Base-by-base conservation (phyloP, 1,284 basidiomycete species). In the Trametes versicolor region DNA sequence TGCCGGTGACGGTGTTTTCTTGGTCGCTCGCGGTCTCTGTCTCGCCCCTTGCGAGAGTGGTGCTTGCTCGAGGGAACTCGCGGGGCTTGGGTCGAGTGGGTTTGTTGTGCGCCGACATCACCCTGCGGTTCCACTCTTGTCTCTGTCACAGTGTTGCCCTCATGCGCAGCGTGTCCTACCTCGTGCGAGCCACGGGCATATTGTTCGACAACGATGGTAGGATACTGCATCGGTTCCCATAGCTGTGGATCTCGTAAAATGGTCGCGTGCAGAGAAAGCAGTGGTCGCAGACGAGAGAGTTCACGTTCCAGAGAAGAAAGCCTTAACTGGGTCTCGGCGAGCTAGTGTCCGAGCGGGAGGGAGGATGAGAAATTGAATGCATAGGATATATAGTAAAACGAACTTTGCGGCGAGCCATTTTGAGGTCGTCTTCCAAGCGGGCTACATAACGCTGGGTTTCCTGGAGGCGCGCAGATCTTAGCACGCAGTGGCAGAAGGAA, bases 391-490 rank as follows among this genome's bases (percentile, higher is more conserved):
- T n/a, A 47, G 60, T 27, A 62, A 37, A 23, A 72, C 76, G 36
- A 64, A 89, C 89, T 77, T 85, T 87, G 61, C 85, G 82, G 39
- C 85, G 84, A 29, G 89, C 79, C 21, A 75, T 70, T 62, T 81
- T 83, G 62, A 88, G 89, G 60, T 90, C 89, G 19, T 83, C 76
- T 70, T 85, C 83, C 25, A 83, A 78, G 15, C 74, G 73, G 1
- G 78, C 72, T 29, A 82, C 80, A 47, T 84, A 76, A 25, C 83
- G 83, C 59, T 86, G 87, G 17, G 80, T 69, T 59, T 88, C 87
- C 87, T 90, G 65, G 10, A 21, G 27, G 21, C 19, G 9, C 3
- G 50, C 34, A 2, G 29, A 13, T 6, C 47, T 57, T 21, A 62
- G 37, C 36, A n/a, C 13, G n/a, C 25, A 27, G 13, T 27, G 8